Conservation (phyloP, 2,329 filamentous ascomycete species). For the Talaromyces sp. region DNA sequence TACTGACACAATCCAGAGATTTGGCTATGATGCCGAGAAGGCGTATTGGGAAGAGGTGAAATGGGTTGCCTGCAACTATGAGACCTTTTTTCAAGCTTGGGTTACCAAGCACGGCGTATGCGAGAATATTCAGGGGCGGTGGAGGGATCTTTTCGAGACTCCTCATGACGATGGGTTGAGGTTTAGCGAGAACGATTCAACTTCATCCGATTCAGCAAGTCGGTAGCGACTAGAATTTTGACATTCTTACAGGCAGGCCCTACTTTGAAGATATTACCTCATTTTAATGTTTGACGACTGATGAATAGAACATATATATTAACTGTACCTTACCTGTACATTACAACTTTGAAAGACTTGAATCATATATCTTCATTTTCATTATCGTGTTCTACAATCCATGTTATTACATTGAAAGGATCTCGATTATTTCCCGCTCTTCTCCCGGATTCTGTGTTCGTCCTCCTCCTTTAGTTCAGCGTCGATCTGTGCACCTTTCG, state of each 20-base stretch:
- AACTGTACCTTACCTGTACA: not conserved
- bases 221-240: not conserved
- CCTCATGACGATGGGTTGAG: constrained; percentile 30
- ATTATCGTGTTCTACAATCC: not conserved
- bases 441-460: constrained; percentile 41
- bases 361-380: not conserved
- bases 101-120: constrained; percentile 19
- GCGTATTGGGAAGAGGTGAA: constrained; percentile 40
- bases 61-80: constrained; percentile 35
- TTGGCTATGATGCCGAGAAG: constrained; percentile 38
- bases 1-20: constrained; percentile 28
- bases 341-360: not conserved
- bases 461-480: constrained; percentile 41
- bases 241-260: not conserved
- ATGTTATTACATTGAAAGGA: not conserved
- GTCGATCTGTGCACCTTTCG: constrained; percentile 45
- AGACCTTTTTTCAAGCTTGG: constrained; percentile 33
- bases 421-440: constrained; percentile 29
- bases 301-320: not conserved
- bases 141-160: constrained; percentile 24
- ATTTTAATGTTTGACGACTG: constrained; percentile 8
- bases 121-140: constrained; percentile 17
- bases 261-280: not conserved
- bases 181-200: constrained; percentile 24
- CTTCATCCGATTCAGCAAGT: not conserved